Conservation (phyloP, 805 yeast genomes). For the Metschnikowia baotianmanensis region DNA sequence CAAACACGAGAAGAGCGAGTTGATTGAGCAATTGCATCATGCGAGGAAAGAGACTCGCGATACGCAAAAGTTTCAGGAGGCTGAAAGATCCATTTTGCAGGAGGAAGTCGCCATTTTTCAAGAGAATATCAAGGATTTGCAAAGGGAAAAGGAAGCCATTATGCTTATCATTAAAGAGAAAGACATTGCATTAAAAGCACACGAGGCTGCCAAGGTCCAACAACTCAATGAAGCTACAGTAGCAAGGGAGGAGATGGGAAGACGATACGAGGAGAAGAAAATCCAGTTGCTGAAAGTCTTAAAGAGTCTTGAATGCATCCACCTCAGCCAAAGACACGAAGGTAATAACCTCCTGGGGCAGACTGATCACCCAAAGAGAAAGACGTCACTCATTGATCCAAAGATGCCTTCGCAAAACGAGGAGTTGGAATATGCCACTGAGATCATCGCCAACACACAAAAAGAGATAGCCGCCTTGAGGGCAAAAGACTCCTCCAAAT, state of each 20-base stretch:
- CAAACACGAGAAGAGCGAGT: slow-evolving; percentile 7
- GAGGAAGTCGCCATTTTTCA: slow-evolving; percentile 1
- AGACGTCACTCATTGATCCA: not conserved
- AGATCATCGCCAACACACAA: not conserved
- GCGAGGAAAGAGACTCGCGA: slow-evolving; percentile 6
- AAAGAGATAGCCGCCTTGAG: not conserved
- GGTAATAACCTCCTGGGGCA: not conserved
- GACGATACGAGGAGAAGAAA: slow-evolving; percentile 9
- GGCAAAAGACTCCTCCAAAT: not conserved
- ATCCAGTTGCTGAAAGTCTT: slow-evolving; percentile 1
- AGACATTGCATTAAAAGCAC: not conserved
- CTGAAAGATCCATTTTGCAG: slow-evolving; percentile 5
- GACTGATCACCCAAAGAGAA: not conserved
- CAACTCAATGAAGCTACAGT: slow-evolving; percentile 6
- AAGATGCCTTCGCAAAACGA: not conserved
- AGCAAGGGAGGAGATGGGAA: slow-evolving; percentile 4
- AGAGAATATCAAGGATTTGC: not conserved
- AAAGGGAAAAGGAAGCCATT: not conserved
- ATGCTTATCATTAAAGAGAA: not conserved
- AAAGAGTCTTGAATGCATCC: slow-evolving; percentile 2
- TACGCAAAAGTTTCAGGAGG: slow-evolving; percentile 9
- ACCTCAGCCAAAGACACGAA: not conserved
- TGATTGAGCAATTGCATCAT: slow-evolving; percentile 3
- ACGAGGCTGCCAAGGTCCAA: slow-evolving; percentile 4
- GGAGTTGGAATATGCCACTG: slow-evolving; percentile 1